A percentile compares a stretch with the other conserved stretches of the same genome.
Conservation (phyloP, 2,329 filamentous ascomycete species). For the Orbilia javanica region DNA sequence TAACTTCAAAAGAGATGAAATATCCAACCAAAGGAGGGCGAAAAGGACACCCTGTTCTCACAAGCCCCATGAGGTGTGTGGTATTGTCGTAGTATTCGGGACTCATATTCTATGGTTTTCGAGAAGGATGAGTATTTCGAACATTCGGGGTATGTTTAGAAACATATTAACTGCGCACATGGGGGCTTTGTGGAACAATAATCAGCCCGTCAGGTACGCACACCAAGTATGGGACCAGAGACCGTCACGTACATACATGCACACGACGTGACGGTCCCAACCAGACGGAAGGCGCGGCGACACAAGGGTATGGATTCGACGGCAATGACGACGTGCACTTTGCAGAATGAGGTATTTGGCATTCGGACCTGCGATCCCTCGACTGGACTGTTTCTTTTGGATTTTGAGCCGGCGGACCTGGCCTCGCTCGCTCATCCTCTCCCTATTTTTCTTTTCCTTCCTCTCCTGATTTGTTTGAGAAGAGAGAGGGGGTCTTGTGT, state of each 20-base stretch:
- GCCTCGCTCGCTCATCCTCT: not conserved
- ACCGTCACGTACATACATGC: not conserved
- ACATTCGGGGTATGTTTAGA: constrained; percentile 14
- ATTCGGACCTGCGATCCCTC: constrained; percentile 57
- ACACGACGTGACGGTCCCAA: constrained; percentile 9
- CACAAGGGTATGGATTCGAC: constrained; percentile 32
- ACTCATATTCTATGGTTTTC: constrained; percentile 17
- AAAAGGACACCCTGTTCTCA: constrained; percentile 25
- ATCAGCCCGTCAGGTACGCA: constrained; percentile 27
- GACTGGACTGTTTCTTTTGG: not conserved
- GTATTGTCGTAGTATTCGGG: not conserved
- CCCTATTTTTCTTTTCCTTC: constrained; percentile 36
- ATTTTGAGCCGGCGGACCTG: not conserved
- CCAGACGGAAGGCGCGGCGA: constrained; percentile 20
- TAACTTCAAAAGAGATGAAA: constrained; percentile 2
- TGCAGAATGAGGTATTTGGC: constrained; percentile 56
- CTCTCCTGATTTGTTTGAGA: constrained; percentile 33
- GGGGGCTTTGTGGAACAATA: constrained; percentile 25
- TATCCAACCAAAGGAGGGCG: constrained; percentile 4
- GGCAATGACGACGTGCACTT: constrained; percentile 33
- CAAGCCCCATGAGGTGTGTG: not conserved
- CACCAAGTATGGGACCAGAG: not conserved
- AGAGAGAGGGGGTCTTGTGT: constrained; percentile 15
- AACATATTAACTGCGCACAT: constrained; percentile 20
- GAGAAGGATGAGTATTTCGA: constrained; percentile 30